Evolutionary conservation across 257 asterid genomes (phyloP).

Genomic region (Jaltomata sinuosa): DNA sequence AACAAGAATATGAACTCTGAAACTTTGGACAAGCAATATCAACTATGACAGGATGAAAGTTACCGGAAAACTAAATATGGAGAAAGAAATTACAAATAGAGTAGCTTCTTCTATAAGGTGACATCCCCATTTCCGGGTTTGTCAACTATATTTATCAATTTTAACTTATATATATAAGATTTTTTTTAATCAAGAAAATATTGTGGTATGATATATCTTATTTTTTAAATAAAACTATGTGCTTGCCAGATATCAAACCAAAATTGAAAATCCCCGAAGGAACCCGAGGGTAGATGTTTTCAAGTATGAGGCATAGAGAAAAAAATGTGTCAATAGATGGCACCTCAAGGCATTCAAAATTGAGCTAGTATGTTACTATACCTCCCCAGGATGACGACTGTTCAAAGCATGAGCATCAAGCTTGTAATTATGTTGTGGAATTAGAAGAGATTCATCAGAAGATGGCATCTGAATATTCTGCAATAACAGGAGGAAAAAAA

Average conservation of each 20-base stretch:
- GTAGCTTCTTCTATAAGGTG: neutral
- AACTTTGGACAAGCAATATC: neutral
- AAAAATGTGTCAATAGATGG: neutral
- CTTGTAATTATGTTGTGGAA: slow-evolving; percentile 95
- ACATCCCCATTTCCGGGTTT: neutral
- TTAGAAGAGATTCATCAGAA: slow-evolving; percentile 74
- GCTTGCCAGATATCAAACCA: neutral
- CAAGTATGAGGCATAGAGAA: neutral
- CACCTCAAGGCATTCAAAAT: neutral
- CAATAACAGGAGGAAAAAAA: slow-evolving; percentile 15
- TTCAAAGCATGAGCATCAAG: slow-evolving; percentile 85
- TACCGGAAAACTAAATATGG: neutral
- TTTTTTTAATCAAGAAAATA: neutral
- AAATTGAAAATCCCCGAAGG: neutral
- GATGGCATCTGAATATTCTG: slow-evolving; percentile 58
- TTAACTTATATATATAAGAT: neutral
- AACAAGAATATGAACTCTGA: neutral
- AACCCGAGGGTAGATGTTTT: neutral
- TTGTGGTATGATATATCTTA: neutral
- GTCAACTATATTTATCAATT: too few relatives aligned
- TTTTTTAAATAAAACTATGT: too few relatives aligned
- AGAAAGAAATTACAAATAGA: neutral
- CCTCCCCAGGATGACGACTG: slow-evolving; percentile 97
- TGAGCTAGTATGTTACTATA: slow-evolving; percentile 13
- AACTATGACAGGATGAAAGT: neutral